Evolutionary conservation across 148 eudicot species (phyloP), one percentile per base, ranked within the genome.

Genomic region (Silene uniflora): DNA sequence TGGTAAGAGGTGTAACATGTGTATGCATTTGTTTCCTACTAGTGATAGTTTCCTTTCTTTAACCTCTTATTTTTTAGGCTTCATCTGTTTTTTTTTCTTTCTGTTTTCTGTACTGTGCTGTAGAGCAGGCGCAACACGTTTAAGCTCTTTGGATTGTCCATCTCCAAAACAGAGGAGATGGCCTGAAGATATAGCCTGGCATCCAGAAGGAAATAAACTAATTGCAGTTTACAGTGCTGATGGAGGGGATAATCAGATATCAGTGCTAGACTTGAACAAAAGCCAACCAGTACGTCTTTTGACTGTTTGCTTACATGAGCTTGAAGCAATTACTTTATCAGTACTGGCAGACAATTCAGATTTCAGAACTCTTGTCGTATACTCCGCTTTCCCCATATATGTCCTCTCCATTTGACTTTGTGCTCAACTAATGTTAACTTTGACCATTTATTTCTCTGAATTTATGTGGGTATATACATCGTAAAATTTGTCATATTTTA

Each of bases 161-260:
- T 90, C 99, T 14, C 89, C 83, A 49, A 92, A 89, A 85, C 89
- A 86, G 65, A 89, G 94, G 83, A 89, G 97, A 84, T 95, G 99
- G 99, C 94, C 99, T 42, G 99, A 95, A 89, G 99, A 95, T 86
- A 84, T 92, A 77, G 91, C 99, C 35, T 95, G 97, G 96, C 99
- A 92, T 82, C 99, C 97, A n/a, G 88, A 81, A 42, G 99, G 99
- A 62, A 82, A 63, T 75, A 84, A 84, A 75, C 67, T 95, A 61
- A 68, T 92, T 76, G 82, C 90, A 62, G 99, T 88, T 35, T 95
- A 92, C 71, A 87, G 68, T 84, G 97, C 99, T 56, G 99, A 95
- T 87, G 88, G 85, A 67, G 94, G 96, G 74, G 99, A 95, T 77
- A 84, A 93, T 75, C 99, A 95, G 85, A 87, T 92, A 81, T 86